A percentile compares a stretch with the other conserved stretches of the same genome.
These are phyloP conservation scores for Sarocladium brachiariae DNA, from an alignment of 2,329 filamentous ascomycete species.

Conservation along the genomic window DNA sequence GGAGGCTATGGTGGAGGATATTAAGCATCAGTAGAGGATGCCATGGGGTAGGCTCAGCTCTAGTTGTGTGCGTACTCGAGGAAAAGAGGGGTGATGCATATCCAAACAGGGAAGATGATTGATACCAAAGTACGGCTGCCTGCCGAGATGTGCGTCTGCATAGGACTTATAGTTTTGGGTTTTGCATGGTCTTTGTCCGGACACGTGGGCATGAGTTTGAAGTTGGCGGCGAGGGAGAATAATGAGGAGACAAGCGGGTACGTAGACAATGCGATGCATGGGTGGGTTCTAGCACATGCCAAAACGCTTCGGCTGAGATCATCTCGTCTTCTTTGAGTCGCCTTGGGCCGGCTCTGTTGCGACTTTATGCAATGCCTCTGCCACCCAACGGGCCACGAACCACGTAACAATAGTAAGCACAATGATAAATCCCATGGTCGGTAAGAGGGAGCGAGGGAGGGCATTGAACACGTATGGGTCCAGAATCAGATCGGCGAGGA, in stretches of 20 bases:
- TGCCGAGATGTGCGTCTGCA: not conserved
- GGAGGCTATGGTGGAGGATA: constrained; percentile 8
- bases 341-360: constrained; percentile 14
- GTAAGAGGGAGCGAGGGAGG: constrained; percentile 69
- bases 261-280: constrained; percentile 5
- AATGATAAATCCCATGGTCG: constrained; percentile 63
- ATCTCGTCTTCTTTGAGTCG: constrained; percentile 28
- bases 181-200: not conserved
- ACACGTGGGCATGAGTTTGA: too few species aligned
- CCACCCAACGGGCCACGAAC: constrained; percentile 33
- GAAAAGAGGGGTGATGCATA: not conserved
- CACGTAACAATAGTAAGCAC: constrained; percentile 47
- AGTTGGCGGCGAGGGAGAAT: too few species aligned
- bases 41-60: not conserved
- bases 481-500: constrained; percentile 74
- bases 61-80: not conserved
- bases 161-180: not conserved
- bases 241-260: too few species aligned
- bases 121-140: not conserved
- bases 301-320: not conserved
- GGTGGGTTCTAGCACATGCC: not conserved
- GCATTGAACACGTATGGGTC: constrained; percentile 79
- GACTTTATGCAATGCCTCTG: constrained; percentile 18
- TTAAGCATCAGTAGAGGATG: not conserved
- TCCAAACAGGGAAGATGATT: not conserved